Base-by-base conservation (phyloP, 1,139 yeast genomes). In the Kodamaea sp. region DNA sequence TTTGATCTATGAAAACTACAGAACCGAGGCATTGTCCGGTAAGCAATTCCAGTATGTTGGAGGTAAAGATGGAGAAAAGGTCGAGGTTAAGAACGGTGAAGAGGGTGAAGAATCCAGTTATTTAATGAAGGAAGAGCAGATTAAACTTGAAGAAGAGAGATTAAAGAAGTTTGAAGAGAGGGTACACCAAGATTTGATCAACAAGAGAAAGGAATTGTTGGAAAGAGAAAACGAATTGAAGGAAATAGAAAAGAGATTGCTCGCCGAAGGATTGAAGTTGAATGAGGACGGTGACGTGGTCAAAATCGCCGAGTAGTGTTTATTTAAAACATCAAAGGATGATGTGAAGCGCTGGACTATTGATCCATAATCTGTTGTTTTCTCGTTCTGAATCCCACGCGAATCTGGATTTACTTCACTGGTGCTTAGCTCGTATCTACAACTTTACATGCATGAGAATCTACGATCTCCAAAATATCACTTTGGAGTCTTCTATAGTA, bases 221-320 rank as follows among this genome's bases (percentile, higher is more conserved):
- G 89, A 88, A 38, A 79, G 97, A 55, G 98, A 92, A 61, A 79
- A 82, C 48, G 97, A 92, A 57, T 75, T 92, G 54, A 78, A 78
- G 50, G 90, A 83, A 43, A 83, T 87, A 49, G 96, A 88, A 56
- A 83, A 79, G 51, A 70, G 92, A 48, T 70, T 85, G 47, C 76
- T 80, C 43, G 75, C 71, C 26, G 87, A 80, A 48, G 76, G 75
- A 4, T 61, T 70, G 50, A 62, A 62, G 44, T 60, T 67, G 44
- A 60, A 63, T 42, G 73, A 69, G 22, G 59, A 65, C 18, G 72
- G 71, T 18, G 75, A 69, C 26, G 58, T 66, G 14, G 69, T 69
- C 26, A 63, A 66, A 48, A 43, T 52, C 29, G 53, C 47, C 16
- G 41, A 29, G 27, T 29, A 29, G 21, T 18, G 21, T 18, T 6